These are phyloP conservation scores for Leccinum uliginosum DNA, from an alignment of 768 basidiomycete species.

Conservation along the genomic window DNA sequence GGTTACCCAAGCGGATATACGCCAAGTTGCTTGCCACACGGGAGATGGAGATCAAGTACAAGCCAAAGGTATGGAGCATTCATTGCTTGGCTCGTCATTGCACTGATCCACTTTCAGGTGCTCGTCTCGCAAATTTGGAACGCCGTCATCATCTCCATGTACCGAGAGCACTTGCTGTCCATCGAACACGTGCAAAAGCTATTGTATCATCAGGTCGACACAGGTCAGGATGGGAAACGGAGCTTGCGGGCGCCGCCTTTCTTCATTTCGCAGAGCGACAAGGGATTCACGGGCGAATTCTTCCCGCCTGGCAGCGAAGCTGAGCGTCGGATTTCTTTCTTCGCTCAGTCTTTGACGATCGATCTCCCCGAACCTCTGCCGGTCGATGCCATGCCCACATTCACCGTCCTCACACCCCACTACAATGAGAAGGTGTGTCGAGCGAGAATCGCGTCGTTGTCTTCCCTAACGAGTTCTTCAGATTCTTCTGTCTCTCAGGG, in stretches of 20 bases:
- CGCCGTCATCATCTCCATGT: conserved; percentile 99
- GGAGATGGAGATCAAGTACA: conserved; percentile 98
- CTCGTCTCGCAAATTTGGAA: conserved; percentile 99
- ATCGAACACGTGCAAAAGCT: conserved; percentile 99
- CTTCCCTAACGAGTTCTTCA: conserved; percentile 25
- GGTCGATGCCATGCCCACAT: conserved; percentile 99
- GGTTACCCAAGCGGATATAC: conserved; percentile 95
- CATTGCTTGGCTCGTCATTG: not conserved
- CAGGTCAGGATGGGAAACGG: conserved; percentile 77
- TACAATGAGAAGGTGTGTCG: conserved; percentile 88
- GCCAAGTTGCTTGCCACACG: conserved; percentile 89
- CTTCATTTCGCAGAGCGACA: conserved; percentile 95
- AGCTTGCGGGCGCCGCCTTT: conserved; percentile 94
- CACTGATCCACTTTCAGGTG: conserved; percentile 47
- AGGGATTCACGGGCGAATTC: conserved; percentile 79
- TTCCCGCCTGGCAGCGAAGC: conserved; percentile 95
- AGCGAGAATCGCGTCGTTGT: not conserved
- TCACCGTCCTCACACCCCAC: conserved; percentile 97
- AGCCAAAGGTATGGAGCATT: conserved; percentile 77
- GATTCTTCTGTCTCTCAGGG: conserved; percentile 93
- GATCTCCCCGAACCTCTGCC: conserved; percentile 88
- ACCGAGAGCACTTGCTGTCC: conserved; percentile 95
- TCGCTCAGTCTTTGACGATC: conserved; percentile 97
- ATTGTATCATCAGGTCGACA: conserved; percentile 94
- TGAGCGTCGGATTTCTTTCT: conserved; percentile 97